Base-by-base conservation (phyloP, 495 filamentous ascomycete species). In the Evernia prunastri region DNA sequence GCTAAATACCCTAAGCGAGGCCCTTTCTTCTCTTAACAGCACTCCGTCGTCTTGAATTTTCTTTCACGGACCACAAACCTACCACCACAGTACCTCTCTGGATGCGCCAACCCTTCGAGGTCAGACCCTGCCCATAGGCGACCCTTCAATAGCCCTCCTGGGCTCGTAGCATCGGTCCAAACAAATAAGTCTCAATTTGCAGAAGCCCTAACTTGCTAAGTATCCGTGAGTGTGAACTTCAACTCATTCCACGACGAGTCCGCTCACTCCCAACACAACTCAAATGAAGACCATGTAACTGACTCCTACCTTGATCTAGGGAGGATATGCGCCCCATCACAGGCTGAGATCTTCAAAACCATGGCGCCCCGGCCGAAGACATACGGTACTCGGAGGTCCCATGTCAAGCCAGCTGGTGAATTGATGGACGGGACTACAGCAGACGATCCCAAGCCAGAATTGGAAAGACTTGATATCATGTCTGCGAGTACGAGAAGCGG, bases 331-430 rank as follows among this genome's bases (percentile, higher is more conserved):
- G 51, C 18, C 29, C 51, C 15, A 53, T 18, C 49, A 33, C 51
- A 54, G 33, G 27, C 51, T 33, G 17, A 54, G 12, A 4, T 7
- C 29, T 0, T 18, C 29, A 33, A 33, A 20, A 17, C 11, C 15
- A 54, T 54, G 51, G 51, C 51, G 51, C 51, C 51, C 51, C 51
- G 51, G n/a, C 51, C 51, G 15, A 54, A 54, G 29, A 54, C 51
- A 3, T 54, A 54, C 33, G 51, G 51, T 15, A 29, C 51, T 33
- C 51, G 51, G 29, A 54, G 51, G 17, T 54, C 29, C 29, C 7
- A 54, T 54, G 51, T 29, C 29, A 54, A 54, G 29, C 29, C 15
- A 33, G 29, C 29, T 33, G 27, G 27, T 17, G 51, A 23, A 20
- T 4, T 33, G 27, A 17, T 54, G 15, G 33, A 54, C n/a, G 29